Conservation (phyloP, 176 grass and related monocot genomes). For the Eragrostis curvula region DNA sequence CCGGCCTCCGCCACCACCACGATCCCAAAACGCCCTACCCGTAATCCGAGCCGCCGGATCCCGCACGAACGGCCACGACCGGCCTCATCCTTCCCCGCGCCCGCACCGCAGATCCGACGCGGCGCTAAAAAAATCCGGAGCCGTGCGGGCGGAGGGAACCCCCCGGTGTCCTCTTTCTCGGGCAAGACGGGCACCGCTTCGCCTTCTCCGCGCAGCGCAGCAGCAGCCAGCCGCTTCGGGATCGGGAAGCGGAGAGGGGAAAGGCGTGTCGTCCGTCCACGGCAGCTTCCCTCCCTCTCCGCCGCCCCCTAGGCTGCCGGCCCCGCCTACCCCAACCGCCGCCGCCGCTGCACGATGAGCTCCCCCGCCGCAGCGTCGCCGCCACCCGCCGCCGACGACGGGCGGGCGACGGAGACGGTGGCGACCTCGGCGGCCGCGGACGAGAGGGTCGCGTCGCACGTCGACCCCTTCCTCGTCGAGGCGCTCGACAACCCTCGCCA, state of each 20-base stretch:
- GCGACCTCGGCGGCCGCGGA: conserved; percentile 5
- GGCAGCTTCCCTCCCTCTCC: conserved; percentile 51
- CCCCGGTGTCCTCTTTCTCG: background rate
- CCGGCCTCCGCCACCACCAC: background rate
- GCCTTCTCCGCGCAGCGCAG: conserved; percentile 41
- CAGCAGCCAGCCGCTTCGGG: conserved; percentile 47
- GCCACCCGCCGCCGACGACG: conserved; percentile 13
- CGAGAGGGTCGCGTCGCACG: conserved; percentile 32
- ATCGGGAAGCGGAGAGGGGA: conserved; percentile 68
- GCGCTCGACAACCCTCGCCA: conserved; percentile 82
- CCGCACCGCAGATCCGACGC: conserved; percentile 26
- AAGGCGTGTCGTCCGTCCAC: conserved; percentile 38
- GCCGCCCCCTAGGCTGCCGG: conserved; percentile 30
- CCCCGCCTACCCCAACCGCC: background rate
- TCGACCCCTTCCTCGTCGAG: conserved; percentile 71
- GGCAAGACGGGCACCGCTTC: conserved; percentile 32
- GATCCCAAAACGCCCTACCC: too few species aligned
- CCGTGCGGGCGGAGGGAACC: conserved; percentile 51
- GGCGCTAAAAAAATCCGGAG: conserved; percentile 48
- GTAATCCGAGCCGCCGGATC: background rate
- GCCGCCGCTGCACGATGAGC: conserved; percentile 45
- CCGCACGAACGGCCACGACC: background rate
- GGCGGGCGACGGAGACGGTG: conserved; percentile 4
- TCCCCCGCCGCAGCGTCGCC: conserved; percentile 16
- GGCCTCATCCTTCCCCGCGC: background rate